Evolutionary conservation across 148 eudicot genomes (phyloP), one percentile per base, ranked within the genome.

Genomic region (Oxyria digyna): DNA sequence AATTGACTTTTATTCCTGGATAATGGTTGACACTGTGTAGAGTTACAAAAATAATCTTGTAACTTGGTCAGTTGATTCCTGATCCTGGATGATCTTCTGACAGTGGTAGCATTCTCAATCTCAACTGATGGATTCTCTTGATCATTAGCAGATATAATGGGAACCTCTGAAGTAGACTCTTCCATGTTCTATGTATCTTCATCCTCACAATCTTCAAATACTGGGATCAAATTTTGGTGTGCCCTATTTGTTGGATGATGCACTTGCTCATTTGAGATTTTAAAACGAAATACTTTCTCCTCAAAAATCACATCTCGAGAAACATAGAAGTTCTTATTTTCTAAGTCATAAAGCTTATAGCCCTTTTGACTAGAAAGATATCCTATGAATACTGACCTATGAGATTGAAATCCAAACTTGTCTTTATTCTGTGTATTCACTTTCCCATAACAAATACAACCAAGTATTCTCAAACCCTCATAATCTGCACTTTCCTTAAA

Each of bases 401-500:
- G 21, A 0, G 67, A 45, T 9, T 31, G 24, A 0, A 13, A 17
- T 1, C 8, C 54, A 48, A 48, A 48, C 8, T 48, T 48, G 18
- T 48, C 23, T 2, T 15, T 48, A 3, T 18, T 18, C 8, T 17
- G 3, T 6, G 8, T 18, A n/a, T 15, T n/a, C n/a, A 8, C 21
- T 15, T 48, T 48, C 4, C 35, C 49, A 57, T 20, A 71, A 42
- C 73, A 71, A 3, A 71, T 7, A 6, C 73, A 71, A 4, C 67
- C 73, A 0, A 71, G 13, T 0, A 24, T 10, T 54, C 73, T 40
- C 29, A 71, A 14, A 12, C 40, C 29, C 2, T 13, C 24, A 6
- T 32, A 35, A 13, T 14, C n/a, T n/a, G n/a, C n/a, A n/a, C n/a
- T n/a, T n/a, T n/a, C n/a, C n/a, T n/a, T n/a, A n/a, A n/a, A n/a